phyloP scores from a whole-genome alignment of 768 basidiomycete species.

The Boletus vinaceobasis region DNA sequence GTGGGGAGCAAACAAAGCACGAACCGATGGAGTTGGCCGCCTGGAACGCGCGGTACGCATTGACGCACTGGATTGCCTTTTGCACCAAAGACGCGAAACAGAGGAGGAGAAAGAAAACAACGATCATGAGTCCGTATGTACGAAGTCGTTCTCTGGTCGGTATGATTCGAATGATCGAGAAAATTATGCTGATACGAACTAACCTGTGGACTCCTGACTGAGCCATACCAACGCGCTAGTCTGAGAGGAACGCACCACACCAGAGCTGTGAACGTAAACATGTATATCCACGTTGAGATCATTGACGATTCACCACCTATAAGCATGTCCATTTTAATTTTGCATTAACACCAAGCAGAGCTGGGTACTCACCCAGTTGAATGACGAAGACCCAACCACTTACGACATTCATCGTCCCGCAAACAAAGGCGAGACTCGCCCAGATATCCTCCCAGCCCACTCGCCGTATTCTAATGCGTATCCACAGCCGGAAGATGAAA shows the following conservation, averaged over 20 bases:
- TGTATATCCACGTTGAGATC: slow-evolving; percentile 15
- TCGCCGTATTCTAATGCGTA: slow-evolving; percentile 17
- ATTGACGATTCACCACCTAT: neutral
- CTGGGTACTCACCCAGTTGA: neutral
- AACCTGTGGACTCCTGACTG: slow-evolving; percentile 6
- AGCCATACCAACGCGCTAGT: neutral
- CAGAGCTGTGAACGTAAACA: slow-evolving; percentile 5
- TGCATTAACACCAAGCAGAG: neutral
- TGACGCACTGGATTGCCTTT: slow-evolving; percentile 3
- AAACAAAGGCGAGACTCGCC: slow-evolving; percentile 16
- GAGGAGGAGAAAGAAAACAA: slow-evolving; percentile 4
- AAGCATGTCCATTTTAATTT: neutral
- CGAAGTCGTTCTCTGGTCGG: slow-evolving; percentile 10
- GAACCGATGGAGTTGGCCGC: neutral
- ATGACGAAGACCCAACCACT: slow-evolving; percentile 9
- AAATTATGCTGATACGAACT: slow-evolving; percentile 20
- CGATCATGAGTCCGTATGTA: slow-evolving; percentile 3
- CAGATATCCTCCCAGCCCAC: slow-evolving; percentile 23
- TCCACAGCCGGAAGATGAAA: slow-evolving; percentile 17
- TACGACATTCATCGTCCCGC: slow-evolving; percentile 1
- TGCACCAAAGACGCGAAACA: slow-evolving; percentile 3
- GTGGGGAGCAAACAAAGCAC: neutral
- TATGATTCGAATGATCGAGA: slow-evolving; percentile 18
- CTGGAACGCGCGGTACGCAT: neutral
- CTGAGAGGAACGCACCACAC: slow-evolving; percentile 14